Evolutionary conservation across 306 rosid species (phyloP), one percentile per base, ranked within the genome.

Genomic region (Cucumis melo): DNA sequence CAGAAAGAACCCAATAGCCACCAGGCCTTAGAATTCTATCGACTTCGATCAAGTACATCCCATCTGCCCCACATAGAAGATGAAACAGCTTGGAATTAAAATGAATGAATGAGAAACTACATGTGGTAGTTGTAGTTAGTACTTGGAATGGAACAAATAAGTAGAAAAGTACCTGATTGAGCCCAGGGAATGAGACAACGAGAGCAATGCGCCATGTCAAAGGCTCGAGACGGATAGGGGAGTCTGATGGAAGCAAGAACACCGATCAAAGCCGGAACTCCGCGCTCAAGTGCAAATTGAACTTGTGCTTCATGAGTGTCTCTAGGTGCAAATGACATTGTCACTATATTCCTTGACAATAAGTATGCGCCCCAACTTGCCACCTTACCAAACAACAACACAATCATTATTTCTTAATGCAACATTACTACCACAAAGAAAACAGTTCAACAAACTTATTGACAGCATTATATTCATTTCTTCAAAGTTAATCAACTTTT

Each of bases 171-270:
- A 94, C 98, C 98, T 21, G 78, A 20, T 19, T 83, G 83, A 79
- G 89, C 91, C 99, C 99, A 95, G 0, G 99, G 99, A 78, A 95
- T 95, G 72, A 95, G 99, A 84, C 99, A 95, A 42, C 99, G 96
- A 13, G 99, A 95, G 87, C 99, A 94, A 16, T 94, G 99, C 66
- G 99, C 99, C 89, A 94, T 84, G 88, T 94, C 99, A 53, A 94
- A 94, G 23, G 96, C 88, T 78, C 99, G 87, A 14, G 99, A 90
- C 74, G 99, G 99, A 85, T 94, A 94, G 21, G 99, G 99, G 67
- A 94, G 99, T 78, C 96, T 87, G 0, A 83, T 81, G 44, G 99
- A 89, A 36, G 97, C 99, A 73, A 94, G 80, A 77, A 94, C 86
- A 63, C 99, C 99, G 64, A 94, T 90, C 87, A 94, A 70, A 32